phyloP scores from a whole-genome alignment of 1,284 basidiomycete genomes.

The Xerocomus amazonicus region DNA sequence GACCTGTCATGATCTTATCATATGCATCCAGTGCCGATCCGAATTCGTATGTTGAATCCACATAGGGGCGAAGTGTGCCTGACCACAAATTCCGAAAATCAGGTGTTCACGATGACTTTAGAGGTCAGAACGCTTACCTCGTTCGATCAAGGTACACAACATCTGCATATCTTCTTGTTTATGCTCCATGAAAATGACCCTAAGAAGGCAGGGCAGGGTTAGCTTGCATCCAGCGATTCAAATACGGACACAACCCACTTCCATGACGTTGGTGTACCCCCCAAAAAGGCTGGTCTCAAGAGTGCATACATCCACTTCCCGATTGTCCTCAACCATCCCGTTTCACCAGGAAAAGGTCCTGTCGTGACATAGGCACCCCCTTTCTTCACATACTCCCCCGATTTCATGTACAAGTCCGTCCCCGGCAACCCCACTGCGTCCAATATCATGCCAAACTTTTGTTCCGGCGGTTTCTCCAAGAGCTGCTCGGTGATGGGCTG shows the following conservation, averaged over 20 bases:
- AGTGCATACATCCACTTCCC: slow-evolving; percentile 23
- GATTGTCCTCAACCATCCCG: slow-evolving; percentile 7
- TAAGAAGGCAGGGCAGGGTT: not conserved
- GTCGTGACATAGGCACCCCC: slow-evolving; percentile 45
- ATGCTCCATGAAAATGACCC: slow-evolving; percentile 9
- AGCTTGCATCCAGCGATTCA: not conserved
- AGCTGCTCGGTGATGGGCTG: slow-evolving; percentile 45
- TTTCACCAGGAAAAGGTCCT: slow-evolving; percentile 37
- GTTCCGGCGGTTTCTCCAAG: slow-evolving; percentile 32
- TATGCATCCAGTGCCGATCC: slow-evolving; percentile 59
- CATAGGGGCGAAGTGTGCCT: slow-evolving; percentile 53
- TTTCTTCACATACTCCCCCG: slow-evolving; percentile 43
- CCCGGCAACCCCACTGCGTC: slow-evolving; percentile 38
- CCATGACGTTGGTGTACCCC: slow-evolving; percentile 44
- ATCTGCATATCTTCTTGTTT: slow-evolving; percentile 11
- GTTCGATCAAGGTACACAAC: slow-evolving; percentile 19
- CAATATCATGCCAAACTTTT: slow-evolving; percentile 43
- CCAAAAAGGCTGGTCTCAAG: slow-evolving; percentile 41
- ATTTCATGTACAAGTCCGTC: slow-evolving; percentile 38
- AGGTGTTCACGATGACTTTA: not conserved
- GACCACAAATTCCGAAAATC: not conserved
- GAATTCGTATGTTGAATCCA: slow-evolving; percentile 61
- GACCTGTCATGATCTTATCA: slow-evolving; percentile 49
- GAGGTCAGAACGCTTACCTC: slow-evolving; percentile 14
- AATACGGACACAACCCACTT: slow-evolving; percentile 32